Evolutionary conservation across 2,329 filamentous ascomycete species (phyloP), one percentile per base, ranked within the genome.

Genomic region (Botrytis sinoallii): DNA sequence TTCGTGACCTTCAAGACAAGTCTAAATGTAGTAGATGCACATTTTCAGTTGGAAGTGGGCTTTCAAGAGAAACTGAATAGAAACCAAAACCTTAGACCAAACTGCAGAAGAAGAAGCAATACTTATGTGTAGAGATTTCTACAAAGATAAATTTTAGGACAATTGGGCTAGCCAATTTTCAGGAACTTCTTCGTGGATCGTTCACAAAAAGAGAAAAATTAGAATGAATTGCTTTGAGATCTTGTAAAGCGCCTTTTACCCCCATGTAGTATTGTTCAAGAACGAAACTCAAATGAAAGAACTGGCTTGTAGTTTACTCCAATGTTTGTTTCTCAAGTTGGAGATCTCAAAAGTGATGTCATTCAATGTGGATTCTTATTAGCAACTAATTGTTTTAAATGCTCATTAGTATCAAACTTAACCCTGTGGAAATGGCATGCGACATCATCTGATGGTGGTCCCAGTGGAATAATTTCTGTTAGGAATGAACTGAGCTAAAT

Each of bases 221-320:
- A 29, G 38, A 29, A 29, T 20, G 2, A 38, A 20, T 12, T 29
- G 14, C 7, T 12, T 32, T 29, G 8, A 29, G 12, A 6, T 44
- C 1, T 64, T 12, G 9, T 5, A 20, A 16, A 64, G n/a, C 0
- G 0, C 20, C 16, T 3, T n/a, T 10, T 4, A 16, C 12, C 1
- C 52, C 18, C 38, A n/a, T 25, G 9, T n/a, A n/a, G 22, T 42
- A n/a, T 42, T 40, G 8, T 18, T 63, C 4, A 25, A 18, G 22
- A 18, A n/a, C 25, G 14, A 25, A 7, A 14, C 4, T 61, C 22
- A 4, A n/a, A 16, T 40, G 2, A n/a, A 18, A n/a, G 16, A 25
- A 9, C 14, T 14, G 0, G 59, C 14, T 12, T 32, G 35, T 4
- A 35, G 29, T 20, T 12, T 59, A 22, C 29, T 9, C 2, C 0